A percentile compares a stretch with the other conserved stretches of the same genome.
Conservation (phyloP, 805 yeast genomes). For the Lachancea lanzarotensis region DNA sequence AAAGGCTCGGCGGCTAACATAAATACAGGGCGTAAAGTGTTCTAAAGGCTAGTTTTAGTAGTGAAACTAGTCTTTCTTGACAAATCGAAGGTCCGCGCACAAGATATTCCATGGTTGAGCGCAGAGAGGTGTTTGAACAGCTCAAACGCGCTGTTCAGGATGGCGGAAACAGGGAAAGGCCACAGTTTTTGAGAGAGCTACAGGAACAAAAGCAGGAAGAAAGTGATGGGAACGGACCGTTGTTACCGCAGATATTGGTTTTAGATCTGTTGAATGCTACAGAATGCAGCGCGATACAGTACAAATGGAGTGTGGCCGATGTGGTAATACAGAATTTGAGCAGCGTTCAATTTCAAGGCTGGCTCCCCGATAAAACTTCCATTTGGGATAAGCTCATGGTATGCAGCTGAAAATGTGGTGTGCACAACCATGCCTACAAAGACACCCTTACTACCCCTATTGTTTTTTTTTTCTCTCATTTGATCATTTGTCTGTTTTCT, state of each 20-base stretch:
- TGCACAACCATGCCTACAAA: not conserved
- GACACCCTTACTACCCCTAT: not conserved
- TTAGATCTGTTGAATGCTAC: not conserved
- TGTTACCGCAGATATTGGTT: not conserved
- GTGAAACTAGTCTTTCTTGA: not conserved
- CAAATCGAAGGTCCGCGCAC: not conserved
- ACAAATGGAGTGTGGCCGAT: slow-evolving; percentile 1
- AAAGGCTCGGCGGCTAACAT: not conserved
- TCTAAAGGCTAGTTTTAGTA: not conserved
- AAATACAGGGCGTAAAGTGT: not conserved
- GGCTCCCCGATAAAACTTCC: not conserved
- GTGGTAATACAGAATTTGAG: not conserved
- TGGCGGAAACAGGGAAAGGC: not conserved
- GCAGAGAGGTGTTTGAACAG: not conserved
- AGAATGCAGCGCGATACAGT: not conserved
- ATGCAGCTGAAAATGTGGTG: not conserved
- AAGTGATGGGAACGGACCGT: not conserved
- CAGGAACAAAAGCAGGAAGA: not conserved
- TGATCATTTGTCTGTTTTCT: no score
- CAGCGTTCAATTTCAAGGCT: not conserved
- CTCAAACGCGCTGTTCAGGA: not conserved
- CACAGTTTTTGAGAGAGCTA: not conserved
- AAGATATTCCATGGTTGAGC: not conserved
- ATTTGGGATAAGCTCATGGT: slow-evolving; percentile 1
- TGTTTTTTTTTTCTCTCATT: no score